phyloP scores from a whole-genome alignment of 1,284 basidiomycete genomes.

The Cystobasidium slooffiae region DNA sequence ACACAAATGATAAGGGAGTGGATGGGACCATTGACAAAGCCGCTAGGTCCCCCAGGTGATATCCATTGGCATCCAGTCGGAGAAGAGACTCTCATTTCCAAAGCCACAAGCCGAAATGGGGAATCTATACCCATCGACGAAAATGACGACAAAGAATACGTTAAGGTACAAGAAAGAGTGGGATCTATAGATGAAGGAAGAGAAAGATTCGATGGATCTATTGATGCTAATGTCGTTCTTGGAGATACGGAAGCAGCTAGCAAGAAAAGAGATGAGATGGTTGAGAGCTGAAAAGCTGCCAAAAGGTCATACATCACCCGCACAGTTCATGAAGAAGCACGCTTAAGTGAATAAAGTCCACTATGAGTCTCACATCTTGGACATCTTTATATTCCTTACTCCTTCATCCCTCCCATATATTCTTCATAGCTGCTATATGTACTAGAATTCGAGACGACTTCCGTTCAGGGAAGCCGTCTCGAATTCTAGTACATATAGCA shows the following conservation, averaged over 20 bases:
- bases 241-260: slow-evolving; percentile 16
- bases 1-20: slow-evolving; percentile 36
- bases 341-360: too few relatives aligned
- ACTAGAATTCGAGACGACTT: too few relatives aligned
- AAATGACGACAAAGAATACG: slow-evolving; percentile 1
- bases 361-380: too few relatives aligned
- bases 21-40: slow-evolving; percentile 22
- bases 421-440: too few relatives aligned
- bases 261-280: slow-evolving; percentile 19
- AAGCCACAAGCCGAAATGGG: background rate
- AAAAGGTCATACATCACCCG: too few relatives aligned
- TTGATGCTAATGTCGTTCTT: slow-evolving; percentile 7
- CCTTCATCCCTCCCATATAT: too few relatives aligned
- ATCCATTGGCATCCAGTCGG: slow-evolving; percentile 37
- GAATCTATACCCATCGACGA: background rate
- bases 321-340: too few relatives aligned
- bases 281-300: background rate
- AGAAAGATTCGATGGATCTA: slow-evolving; percentile 17
- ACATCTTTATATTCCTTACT: too few relatives aligned
- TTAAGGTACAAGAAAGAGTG: background rate
- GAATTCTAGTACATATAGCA: too few relatives aligned
- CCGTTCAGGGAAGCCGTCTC: too few relatives aligned
- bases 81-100: slow-evolving; percentile 18
- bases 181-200: slow-evolving; percentile 25
- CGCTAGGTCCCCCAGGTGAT: slow-evolving; percentile 34